These are phyloP conservation scores for Solanum hybrid DNA, from an alignment of 305 asterid genomes.

Conservation along the genomic window DNA sequence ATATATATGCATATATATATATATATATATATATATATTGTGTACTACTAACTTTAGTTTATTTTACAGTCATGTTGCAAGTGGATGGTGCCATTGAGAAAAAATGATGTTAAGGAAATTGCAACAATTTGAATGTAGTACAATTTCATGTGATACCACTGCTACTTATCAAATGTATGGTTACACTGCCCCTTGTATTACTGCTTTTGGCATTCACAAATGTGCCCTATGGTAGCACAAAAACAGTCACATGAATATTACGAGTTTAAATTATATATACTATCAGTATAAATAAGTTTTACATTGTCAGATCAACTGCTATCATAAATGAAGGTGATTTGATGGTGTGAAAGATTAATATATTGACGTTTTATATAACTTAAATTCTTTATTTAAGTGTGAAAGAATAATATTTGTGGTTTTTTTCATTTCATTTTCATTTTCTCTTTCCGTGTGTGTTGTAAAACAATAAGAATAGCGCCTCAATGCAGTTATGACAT, in stretches of 20 bases:
- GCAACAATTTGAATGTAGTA: background rate
- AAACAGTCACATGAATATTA: background rate
- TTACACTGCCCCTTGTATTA: background rate
- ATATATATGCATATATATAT: too few species aligned
- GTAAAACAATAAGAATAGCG: too few species aligned
- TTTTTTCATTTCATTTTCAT: too few species aligned
- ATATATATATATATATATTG: too few species aligned
- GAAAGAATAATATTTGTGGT: too few species aligned
- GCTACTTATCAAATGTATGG: background rate
- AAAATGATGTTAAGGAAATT: background rate
- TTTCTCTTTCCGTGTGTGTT: too few species aligned
- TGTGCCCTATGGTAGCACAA: background rate
- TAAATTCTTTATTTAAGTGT: too few species aligned
- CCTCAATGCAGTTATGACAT: too few species aligned
- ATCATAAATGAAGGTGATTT: background rate
- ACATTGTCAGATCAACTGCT: background rate
- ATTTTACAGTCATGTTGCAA: background rate
- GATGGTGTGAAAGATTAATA: too few species aligned
- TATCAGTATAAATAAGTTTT: background rate
- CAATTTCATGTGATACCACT: background rate
- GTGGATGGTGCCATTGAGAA: background rate
- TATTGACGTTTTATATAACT: too few species aligned
- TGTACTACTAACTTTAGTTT: background rate
- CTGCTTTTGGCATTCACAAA: background rate
- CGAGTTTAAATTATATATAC: background rate